Base-by-base conservation (phyloP, 176 grass and related monocot species). In the Avena insularis region DNA sequence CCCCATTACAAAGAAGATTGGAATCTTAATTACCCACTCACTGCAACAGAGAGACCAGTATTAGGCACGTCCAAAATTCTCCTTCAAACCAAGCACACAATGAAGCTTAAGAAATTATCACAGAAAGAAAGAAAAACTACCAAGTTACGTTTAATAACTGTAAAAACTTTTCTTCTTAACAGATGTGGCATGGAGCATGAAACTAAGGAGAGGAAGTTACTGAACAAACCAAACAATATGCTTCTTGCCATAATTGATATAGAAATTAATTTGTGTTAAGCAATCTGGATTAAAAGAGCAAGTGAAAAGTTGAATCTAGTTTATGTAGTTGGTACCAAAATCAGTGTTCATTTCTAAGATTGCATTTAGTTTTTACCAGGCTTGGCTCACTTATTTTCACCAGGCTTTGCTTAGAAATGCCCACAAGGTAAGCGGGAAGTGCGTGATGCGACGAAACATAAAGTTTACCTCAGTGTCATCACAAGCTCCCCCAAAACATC, bases 21-120 rank as follows among this genome's bases (percentile, higher is more conserved):
- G 96, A 77, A 98, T 90, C 91, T 98, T 98, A 79, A 89, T 94
- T 14, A 92, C 84, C 96, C 92, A 95, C 55, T 94, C 96, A 62
- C 93, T 98, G 83, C 61, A 91, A 85, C 36, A 72, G 19, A 70
- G 55, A 66, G 31, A 68, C n/a, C 72, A 56, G 12, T 63, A 76
- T 70, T 46, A 86, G 57, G 71, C 29, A 71, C 13, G 6, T 19
- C 17, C 73, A 51, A 43, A 20, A 49, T 50, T 35, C 12, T 73
- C 76, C 20, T 19, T 36, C 55, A 78, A 38, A 62, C 75, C 50
- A 86, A 70, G 54, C 2, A 23, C 21, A 82, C 58, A 43, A 58
- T 60, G 20, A 40, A 58, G 75, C 12, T 90, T 49, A 75, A 66
- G 17, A 54, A 55, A 73, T 6, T 68, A 54, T 21, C 9, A 82